These are phyloP conservation scores for Tulasnella sp. DNA, from an alignment of 768 basidiomycete genomes.

Conservation along the genomic window DNA sequence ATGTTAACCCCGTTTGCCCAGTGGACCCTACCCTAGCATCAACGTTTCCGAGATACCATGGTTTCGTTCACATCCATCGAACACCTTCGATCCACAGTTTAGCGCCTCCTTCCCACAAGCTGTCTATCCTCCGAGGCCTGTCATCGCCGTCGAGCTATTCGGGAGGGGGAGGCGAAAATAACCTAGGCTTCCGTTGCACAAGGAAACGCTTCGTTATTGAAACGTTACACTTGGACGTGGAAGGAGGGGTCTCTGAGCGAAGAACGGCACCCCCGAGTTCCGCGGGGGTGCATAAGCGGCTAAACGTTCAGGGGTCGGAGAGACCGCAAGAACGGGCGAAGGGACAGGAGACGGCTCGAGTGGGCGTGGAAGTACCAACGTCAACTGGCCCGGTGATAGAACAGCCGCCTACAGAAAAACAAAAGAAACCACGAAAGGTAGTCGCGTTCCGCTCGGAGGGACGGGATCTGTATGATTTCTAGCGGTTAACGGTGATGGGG, in stretches of 20 bases:
- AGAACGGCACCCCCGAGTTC: constrained; percentile 40
- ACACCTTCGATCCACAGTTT: constrained; percentile 66
- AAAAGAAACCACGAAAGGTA: constrained; percentile 45
- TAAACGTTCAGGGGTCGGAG: neutral
- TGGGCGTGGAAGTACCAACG: neutral
- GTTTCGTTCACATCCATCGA: constrained; percentile 62
- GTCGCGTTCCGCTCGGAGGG: constrained; percentile 57
- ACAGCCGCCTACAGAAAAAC: constrained; percentile 18
- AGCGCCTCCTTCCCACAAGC: constrained; percentile 65
- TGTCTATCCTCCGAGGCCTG: constrained; percentile 73
- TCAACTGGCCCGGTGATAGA: neutral
- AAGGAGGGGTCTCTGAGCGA: constrained; percentile 72
- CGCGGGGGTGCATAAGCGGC: neutral
- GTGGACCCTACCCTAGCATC: constrained; percentile 64
- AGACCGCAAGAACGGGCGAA: neutral
- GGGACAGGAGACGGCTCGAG: neutral
- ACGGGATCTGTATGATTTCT: constrained; percentile 67
- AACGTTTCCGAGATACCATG: constrained; percentile 76
- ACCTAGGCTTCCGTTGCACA: constrained; percentile 87
- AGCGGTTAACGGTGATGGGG: constrained; percentile 20
- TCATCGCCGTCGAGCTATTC: constrained; percentile 27
- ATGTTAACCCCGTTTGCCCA: constrained; percentile 26
- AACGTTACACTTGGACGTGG: constrained; percentile 76
- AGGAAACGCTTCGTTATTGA: constrained; percentile 80
- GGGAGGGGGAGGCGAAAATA: constrained; percentile 77